Conservation (phyloP, 306 rosid species). For the Citrullus colocynthis region DNA sequence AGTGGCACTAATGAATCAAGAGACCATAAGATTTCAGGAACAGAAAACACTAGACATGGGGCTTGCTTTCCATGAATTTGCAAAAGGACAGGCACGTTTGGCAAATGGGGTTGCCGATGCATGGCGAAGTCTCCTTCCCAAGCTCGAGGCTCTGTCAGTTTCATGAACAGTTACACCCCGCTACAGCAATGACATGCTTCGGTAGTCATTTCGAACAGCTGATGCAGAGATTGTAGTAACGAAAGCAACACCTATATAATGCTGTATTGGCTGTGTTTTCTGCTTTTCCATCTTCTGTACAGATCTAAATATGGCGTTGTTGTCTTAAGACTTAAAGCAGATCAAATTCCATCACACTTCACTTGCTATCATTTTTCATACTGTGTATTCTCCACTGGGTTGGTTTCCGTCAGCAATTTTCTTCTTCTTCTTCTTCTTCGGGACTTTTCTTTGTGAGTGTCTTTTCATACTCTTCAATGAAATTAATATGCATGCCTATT, state of each 20-base stretch:
- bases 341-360: neutral
- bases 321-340: neutral
- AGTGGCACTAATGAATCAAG: constrained; percentile 74
- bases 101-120: constrained; percentile 81
- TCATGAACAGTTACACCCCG: neutral
- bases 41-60: constrained; percentile 91
- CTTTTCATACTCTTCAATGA: too few species aligned
- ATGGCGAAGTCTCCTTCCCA: constrained; percentile 92
- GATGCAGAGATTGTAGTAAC: neutral
- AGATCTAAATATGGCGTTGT: neutral
- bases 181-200: neutral
- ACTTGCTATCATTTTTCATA: neutral
- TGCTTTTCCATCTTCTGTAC: neutral
- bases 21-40: constrained; percentile 76
- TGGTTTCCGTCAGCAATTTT: neutral
- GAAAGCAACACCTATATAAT: neutral
- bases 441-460: too few species aligned
- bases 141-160: constrained; percentile 45
- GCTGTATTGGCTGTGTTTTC: neutral
- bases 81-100: constrained; percentile 87
- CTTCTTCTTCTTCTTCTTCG: too few species aligned
- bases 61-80: constrained; percentile 87
- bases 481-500: too few species aligned
- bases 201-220: neutral
- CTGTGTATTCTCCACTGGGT: neutral